Percentiles rank a stretch among this genome's conserved stretches.
Evolutionary conservation across 179 eudicot species (phyloP).

Genomic region (Carnegiea gigantea): DNA sequence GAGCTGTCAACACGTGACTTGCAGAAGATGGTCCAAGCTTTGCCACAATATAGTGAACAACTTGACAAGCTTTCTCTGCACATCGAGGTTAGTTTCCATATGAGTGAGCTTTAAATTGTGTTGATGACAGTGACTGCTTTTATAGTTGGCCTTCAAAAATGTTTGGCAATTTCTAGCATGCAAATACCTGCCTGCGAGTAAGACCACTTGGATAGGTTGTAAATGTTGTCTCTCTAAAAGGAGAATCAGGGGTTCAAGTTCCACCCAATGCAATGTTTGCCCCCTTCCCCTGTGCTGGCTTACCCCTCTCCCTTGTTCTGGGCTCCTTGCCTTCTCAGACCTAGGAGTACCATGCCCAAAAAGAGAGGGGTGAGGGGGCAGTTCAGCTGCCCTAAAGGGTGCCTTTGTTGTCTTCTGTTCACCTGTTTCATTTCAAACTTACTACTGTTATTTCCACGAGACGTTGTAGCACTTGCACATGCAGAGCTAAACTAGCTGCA

Average conservation of each 20-base stretch:
- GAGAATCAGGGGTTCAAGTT: neutral
- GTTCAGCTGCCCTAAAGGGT: too few species aligned
- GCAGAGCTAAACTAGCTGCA: neutral
- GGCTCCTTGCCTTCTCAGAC: neutral
- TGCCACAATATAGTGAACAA: constrained; percentile 98
- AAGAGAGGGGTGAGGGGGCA: neutral
- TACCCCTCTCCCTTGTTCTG: neutral
- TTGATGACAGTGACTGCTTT: neutral
- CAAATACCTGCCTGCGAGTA: neutral
- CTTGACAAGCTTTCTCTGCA: constrained; percentile 96
- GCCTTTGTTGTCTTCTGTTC: neutral
- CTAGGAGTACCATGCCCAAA: neutral
- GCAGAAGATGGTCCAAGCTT: constrained; percentile 93
- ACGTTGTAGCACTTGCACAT: neutral
- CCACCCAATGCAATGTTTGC: neutral
- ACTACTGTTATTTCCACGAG: neutral
- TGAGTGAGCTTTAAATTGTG: constrained; percentile 3
- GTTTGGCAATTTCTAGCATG: neutral
- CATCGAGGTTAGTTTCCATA: constrained; percentile 75
- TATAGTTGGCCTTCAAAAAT: neutral
- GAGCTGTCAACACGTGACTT: constrained; percentile 86
- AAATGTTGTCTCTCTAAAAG: neutral
- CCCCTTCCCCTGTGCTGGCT: neutral
- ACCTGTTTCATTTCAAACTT: neutral
- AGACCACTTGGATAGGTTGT: neutral